A percentile compares a stretch with the other conserved stretches of the same genome.
phyloP scores from a whole-genome alignment of 2,329 filamentous ascomycete genomes.

The Cordyceps pruinosa region DNA sequence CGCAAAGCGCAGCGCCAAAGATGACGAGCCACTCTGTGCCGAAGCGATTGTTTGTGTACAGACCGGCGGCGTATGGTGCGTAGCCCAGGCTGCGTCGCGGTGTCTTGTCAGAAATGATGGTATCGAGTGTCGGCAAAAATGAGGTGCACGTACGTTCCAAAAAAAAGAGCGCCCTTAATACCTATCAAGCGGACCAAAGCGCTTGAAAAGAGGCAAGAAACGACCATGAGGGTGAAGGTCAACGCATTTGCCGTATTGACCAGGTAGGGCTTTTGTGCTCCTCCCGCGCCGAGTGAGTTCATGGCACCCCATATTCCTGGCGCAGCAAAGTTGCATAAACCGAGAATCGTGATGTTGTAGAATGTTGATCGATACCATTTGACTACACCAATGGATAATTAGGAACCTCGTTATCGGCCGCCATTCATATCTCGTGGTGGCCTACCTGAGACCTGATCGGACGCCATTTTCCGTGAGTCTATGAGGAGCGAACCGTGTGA shows the following conservation, averaged over 20 bases:
- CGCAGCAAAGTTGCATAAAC: conserved; percentile 62
- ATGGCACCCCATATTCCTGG: conserved; percentile 68
- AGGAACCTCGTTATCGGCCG: background rate
- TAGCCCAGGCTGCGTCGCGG: conserved; percentile 47
- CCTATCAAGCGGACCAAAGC: conserved; percentile 60
- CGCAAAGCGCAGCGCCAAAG: conserved; percentile 61
- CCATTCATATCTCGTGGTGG: background rate
- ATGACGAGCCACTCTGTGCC: conserved; percentile 63
- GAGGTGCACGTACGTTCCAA: conserved; percentile 51
- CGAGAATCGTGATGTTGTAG: conserved; percentile 65
- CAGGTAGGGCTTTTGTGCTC: conserved; percentile 55
- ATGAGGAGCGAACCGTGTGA: background rate
- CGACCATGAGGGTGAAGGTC: conserved; percentile 66
- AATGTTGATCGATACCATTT: conserved; percentile 67
- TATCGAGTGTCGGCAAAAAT: too few relatives aligned
- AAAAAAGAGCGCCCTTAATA: conserved; percentile 63
- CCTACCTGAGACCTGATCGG: background rate
- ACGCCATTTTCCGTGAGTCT: background rate
- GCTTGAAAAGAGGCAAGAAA: conserved; percentile 61
- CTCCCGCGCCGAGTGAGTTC: conserved; percentile 67
- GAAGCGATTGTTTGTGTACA: conserved; percentile 67
- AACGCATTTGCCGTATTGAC: conserved; percentile 66
- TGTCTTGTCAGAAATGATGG: background rate
- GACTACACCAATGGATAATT: conserved; percentile 29
- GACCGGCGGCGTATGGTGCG: conserved; percentile 61